Base-by-base conservation (phyloP, 805 yeast species). In the Barnettozyma vustinii region DNA sequence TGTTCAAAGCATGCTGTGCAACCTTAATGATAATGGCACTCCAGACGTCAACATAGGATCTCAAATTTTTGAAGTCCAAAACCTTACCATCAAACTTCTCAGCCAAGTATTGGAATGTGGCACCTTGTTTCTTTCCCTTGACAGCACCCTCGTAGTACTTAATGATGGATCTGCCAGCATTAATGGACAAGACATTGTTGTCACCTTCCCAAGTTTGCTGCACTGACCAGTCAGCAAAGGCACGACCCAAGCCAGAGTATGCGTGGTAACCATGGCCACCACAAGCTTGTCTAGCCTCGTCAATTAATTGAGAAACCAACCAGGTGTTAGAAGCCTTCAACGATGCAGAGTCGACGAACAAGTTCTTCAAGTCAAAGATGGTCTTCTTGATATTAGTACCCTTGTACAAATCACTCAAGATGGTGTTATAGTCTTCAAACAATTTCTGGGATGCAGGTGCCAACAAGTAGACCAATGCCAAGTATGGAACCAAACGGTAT, bases 191-290 rank as follows among this genome's bases (percentile, higher is more conserved):
- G 40, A 91, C 84, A 61, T 83, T 90, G 72, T 91, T 91, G 68
- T 91, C 97, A 67, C 97, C 97, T 72, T 91, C 97, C 97, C 97
- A 91, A 18, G 97, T 91, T 69, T 96, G 90, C 71, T 91, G 97
- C 37, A 91, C 97, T n/a, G 87, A 96, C 88, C 96, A 92, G 66
- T 91, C 97, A 53, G 78, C 77, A 72, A 81, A 88, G 12, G 90
- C 90, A 64, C 84, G 87, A 37, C 95, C 96, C 64, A 91, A 87
- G 2, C 91, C 96, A 55, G 88, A 81, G 68, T 91, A 91, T n/a
- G 90, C 81, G 21, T 96, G 88, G 70, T 91, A 91, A 37, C 97
- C 97, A 68, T 87, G 96, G 30, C 97, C 97, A 66, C 97, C 97
- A 68, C 96, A 90, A 2, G 96, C 78, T 69, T 91, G 97, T 70